These are phyloP conservation scores for Oryza meyeriana DNA, from an alignment of 176 grass and related monocot species.

Conservation along the genomic window DNA sequence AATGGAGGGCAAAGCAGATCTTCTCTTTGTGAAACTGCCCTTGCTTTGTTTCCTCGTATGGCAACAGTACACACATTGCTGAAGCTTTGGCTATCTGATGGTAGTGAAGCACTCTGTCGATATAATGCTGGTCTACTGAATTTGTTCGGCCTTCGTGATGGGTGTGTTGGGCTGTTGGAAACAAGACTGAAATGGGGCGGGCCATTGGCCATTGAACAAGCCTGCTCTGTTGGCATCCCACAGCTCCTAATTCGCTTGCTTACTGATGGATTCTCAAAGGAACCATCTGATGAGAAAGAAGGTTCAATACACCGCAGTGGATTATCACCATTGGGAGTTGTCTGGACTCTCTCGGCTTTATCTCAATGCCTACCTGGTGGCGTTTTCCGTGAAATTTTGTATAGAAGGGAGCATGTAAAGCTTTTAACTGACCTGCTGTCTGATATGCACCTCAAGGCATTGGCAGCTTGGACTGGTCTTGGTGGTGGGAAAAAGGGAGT, in stretches of 20 bases:
- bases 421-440: constrained; percentile 63
- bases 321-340: constrained; percentile 73
- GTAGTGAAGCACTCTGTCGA: constrained; percentile 59
- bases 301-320: constrained; percentile 48
- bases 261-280: constrained; percentile 54
- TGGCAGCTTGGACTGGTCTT: constrained; percentile 74
- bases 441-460: constrained; percentile 64
- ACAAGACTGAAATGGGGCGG: constrained; percentile 81
- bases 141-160: constrained; percentile 76
- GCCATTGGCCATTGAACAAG: constrained; percentile 83
- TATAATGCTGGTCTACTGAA: constrained; percentile 71
- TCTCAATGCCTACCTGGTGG: constrained; percentile 74
- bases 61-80: constrained; percentile 74
- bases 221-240: constrained; percentile 81
- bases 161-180: constrained; percentile 73
- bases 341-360: constrained; percentile 71
- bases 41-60: constrained; percentile 91
- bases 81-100: constrained; percentile 83
- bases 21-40: constrained; percentile 62
- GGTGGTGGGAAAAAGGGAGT: constrained; percentile 78
- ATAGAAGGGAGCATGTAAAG: constrained; percentile 69
- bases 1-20: constrained; percentile 49
- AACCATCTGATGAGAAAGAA: constrained; percentile 46
- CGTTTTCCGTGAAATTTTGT: constrained; percentile 80
- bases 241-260: constrained; percentile 74